Base-by-base conservation (phyloP, 352 stramenopile genomes). In the Pseudoperonospora humuli region DNA sequence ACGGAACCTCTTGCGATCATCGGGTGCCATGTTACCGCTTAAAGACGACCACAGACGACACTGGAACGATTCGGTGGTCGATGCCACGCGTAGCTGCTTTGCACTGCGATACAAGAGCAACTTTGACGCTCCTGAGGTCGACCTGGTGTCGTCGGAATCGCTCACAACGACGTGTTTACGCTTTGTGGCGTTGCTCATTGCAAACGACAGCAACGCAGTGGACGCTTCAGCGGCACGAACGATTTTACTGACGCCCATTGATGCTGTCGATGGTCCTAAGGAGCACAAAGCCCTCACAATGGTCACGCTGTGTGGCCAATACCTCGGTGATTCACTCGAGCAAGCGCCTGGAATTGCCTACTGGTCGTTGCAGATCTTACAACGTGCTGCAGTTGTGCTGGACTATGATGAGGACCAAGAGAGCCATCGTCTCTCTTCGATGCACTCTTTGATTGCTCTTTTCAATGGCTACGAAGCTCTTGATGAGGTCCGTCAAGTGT, bases 1-100 rank as follows among this genome's bases (percentile, higher is more conserved):
- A 13, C 74, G 74, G 54, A 87, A 87, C 40, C 33, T 87, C 13
- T 37, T 87, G 20, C 65, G 66, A 14, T 72, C 54, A 11, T 65
- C 63, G 9, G 64, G 47, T 28, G 51, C 45, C 10, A 37, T 70
- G 9, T 26, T 76, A 20, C 69, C 60, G 9, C 38, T 47, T 2
- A 42, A 45, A 19, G 31, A 62, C 34, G 40, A 42, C 18, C 40
- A 50, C 18, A 19, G 33, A 18, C 31, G 35, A 28, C 44, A 54
- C 36, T 64, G 47, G 54, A 72, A 57, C 26, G 15, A 10, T 28
- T 14, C 27, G 34, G 39, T 13, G 45, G 31, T 21, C 21, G 49
- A 3, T 7, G 38, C 6, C 36, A 8, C 14, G 32, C n/a, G 50
- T 14, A 29, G 24, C 1, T 26, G 54, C 31, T 75, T 69, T 23